Evolutionary conservation across 2,329 filamentous ascomycete genomes (phyloP).

Genomic region (Reticulascus tulasneorum): DNA sequence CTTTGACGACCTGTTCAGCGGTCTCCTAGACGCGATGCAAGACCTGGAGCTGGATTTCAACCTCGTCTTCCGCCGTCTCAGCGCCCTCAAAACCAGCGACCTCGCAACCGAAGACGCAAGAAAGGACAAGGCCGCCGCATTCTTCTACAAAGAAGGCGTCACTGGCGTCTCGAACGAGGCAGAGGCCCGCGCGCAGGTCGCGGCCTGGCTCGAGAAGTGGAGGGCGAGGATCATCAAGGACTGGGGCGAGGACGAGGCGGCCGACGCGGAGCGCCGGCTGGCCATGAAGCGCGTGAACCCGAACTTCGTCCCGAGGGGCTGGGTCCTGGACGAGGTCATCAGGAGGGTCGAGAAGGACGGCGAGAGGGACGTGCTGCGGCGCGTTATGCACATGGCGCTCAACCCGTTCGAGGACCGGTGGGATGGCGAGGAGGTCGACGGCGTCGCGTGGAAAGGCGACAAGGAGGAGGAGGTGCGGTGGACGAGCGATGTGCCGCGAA

Average conservation of each 20-base stretch:
- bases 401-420: conserved; percentile 81
- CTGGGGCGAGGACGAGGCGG: conserved; percentile 56
- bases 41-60: conserved; percentile 86
- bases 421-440: conserved; percentile 48
- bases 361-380: conserved; percentile 72
- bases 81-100: conserved; percentile 56
- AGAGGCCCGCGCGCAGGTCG: conserved; percentile 63
- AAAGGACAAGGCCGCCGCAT: conserved; percentile 61
- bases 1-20: conserved; percentile 78
- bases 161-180: conserved; percentile 56
- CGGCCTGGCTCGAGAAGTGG: conserved; percentile 81
- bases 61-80: conserved; percentile 83
- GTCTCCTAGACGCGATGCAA: conserved; percentile 77
- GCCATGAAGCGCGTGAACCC: conserved; percentile 88
- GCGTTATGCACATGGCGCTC: conserved; percentile 77
- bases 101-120: conserved; percentile 62
- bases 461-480: conserved; percentile 75
- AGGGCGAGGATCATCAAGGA: conserved; percentile 67
- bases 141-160: conserved; percentile 76
- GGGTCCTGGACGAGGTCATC: conserved; percentile 93
- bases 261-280: conserved; percentile 59
- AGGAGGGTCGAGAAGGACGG: conserved; percentile 78
- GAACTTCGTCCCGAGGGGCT: conserved; percentile 85
- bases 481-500: conserved; percentile 78
- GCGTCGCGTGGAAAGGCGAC: conserved; percentile 52